These are phyloP conservation scores for Leptosphaerulina australis DNA, from an alignment of 2,329 filamentous ascomycete species.

Conservation along the genomic window DNA sequence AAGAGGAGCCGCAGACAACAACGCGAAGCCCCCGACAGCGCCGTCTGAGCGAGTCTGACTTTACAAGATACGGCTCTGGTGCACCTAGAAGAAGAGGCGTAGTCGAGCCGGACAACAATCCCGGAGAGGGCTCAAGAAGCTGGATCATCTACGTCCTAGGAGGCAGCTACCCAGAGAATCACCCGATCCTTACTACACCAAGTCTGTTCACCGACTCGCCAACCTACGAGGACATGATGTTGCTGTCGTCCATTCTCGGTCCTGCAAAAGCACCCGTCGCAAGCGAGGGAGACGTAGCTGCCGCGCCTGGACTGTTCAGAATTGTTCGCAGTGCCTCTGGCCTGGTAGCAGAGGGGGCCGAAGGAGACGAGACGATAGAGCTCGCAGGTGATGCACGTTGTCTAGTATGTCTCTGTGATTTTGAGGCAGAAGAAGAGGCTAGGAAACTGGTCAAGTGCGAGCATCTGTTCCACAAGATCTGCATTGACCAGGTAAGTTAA, in stretches of 20 bases:
- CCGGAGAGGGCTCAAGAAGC: constrained; percentile 64
- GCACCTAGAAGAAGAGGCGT: constrained; percentile 68
- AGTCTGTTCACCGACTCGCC: constrained; percentile 73
- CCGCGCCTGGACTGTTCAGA: constrained; percentile 65
- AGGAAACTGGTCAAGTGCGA: constrained; percentile 67
- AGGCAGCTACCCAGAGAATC: constrained; percentile 71
- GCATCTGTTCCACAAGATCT: constrained; percentile 71
- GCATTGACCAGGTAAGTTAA: constrained; percentile 68
- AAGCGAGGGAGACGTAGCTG: constrained; percentile 66
- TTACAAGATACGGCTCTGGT: constrained; percentile 66
- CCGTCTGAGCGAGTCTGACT: constrained; percentile 65
- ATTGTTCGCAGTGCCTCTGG: constrained; percentile 52
- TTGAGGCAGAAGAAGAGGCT: constrained; percentile 66
- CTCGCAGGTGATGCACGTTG: constrained; percentile 59
- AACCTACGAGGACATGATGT: constrained; percentile 74
- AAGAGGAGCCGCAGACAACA: constrained; percentile 49
- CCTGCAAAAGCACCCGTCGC: constrained; percentile 73
- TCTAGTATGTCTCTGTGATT: constrained; percentile 70
- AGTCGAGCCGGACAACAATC: constrained; percentile 62
- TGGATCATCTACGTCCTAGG: constrained; percentile 77
- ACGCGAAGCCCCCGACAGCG: constrained; percentile 57
- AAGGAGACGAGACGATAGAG: constrained; percentile 42
- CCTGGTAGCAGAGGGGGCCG: constrained; percentile 57
- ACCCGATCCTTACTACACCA: constrained; percentile 71
- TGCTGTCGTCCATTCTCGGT: constrained; percentile 69